Base-by-base conservation (phyloP, 768 basidiomycete species). In the Pholiota molesta region DNA sequence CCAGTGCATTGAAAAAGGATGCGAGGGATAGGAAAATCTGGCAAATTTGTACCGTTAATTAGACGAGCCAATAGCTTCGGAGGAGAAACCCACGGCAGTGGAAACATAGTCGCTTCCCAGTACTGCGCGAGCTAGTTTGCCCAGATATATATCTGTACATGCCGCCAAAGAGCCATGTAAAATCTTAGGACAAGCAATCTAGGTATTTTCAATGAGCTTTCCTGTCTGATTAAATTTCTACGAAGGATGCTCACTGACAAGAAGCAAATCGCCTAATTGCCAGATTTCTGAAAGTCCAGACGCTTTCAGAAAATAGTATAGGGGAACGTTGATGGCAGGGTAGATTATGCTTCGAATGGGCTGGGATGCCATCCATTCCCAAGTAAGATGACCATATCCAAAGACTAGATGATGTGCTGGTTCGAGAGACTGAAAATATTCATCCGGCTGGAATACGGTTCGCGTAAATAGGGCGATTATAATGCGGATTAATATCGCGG, bases 391-490 rank as follows among this genome's bases (percentile, higher is more conserved):
- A 2, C 95, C 97, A 75, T 94, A 94, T 51, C 95, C 95, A 72
- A 94, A 99, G 54, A 97, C 93, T 45, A 88, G 75, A 59, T 81
- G 82, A 73, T 99, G 92, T 0, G 97, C 97, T 51, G 93, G 91
- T 72, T 99, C 97, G 47, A 99, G 82, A 6, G 95, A 85, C 72
- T 99, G 97, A 68, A 91, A 98, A 74, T 92, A 97, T 75, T 99
- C 97, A 74, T 99, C 97, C 9, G 97, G 95, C 73, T 98, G 96
- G 73, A 99, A 99, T 77, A 91, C 92, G 4, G 95, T 94, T 57
- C 83, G 82, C 0, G 94, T 95, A 42, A 78, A 75, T 33, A 96
- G 71, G 0, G 93, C 89, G 49, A 92, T 77, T 8, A 77, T 61
- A 55, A 91, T 72, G 51, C 92, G 86, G 65, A 86, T 69, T 21